Evolutionary conservation across 176 grass and related monocot species (phyloP).

Genomic region (Raddia guianensis): DNA sequence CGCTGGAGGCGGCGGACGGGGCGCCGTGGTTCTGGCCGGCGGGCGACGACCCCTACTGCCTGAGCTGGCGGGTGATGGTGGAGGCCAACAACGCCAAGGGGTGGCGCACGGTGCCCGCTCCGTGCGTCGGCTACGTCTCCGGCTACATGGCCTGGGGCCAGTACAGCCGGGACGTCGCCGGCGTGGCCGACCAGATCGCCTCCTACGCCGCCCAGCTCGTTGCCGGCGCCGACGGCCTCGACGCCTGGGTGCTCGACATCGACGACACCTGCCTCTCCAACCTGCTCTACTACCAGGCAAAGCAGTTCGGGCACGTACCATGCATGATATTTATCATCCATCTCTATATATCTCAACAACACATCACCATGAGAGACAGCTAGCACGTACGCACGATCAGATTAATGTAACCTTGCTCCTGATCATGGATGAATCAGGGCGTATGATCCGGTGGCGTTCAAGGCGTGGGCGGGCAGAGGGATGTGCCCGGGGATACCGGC

Average conservation of each 20-base stretch:
- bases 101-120: conserved; percentile 62
- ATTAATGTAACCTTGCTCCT: not conserved
- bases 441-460: conserved; percentile 72
- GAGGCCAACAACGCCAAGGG: conserved; percentile 73
- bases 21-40: conserved; percentile 38
- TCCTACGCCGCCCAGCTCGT: conserved; percentile 40
- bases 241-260: conserved; percentile 85
- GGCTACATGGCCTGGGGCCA: conserved; percentile 75
- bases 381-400: too few species aligned
- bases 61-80: conserved; percentile 80
- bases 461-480: conserved; percentile 65
- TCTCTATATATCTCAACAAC: too few species aligned
- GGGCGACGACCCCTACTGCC: conserved; percentile 45
- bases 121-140: conserved; percentile 62
- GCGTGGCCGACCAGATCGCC: conserved; percentile 48
- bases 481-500: conserved; percentile 63
- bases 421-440: conserved; percentile 23
- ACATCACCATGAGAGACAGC: too few species aligned
- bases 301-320: conserved; percentile 56
- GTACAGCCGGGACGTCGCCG: conserved; percentile 57
- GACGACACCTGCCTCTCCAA: conserved; percentile 93
- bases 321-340: too few species aligned
- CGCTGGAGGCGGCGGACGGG: not conserved
- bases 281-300: conserved; percentile 62
- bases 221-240: conserved; percentile 44